These are phyloP conservation scores for Cryptomeria japonica DNA, from an alignment of 75 land plant genomes.

Conservation along the genomic window DNA sequence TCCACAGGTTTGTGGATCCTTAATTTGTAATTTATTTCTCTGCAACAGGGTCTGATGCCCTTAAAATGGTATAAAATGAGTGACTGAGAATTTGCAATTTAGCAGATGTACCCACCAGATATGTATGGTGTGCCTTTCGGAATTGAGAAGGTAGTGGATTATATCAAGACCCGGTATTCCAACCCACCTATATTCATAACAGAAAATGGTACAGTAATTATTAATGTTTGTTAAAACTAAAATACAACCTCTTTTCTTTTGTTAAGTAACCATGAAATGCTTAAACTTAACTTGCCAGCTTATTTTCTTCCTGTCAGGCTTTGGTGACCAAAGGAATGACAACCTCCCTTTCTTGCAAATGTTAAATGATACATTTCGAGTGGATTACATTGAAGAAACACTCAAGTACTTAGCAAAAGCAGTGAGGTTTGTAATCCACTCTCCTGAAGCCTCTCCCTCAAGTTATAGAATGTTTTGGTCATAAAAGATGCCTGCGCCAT, in stretches of 20 bases:
- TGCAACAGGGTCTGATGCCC: background rate
- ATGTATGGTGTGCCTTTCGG: constrained; percentile 50
- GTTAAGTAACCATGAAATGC: background rate
- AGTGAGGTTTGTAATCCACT: constrained; percentile 16
- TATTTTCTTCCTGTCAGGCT: constrained; percentile 17
- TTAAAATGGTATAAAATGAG: background rate
- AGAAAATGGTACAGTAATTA: constrained; percentile 55
- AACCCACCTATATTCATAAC: constrained; percentile 60
- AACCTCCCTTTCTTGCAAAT: constrained; percentile 10
- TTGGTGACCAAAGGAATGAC: constrained; percentile 13
- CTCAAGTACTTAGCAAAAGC: constrained; percentile 16
- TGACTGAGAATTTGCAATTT: background rate
- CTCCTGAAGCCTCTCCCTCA: background rate
- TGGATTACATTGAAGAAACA: constrained; percentile 13
- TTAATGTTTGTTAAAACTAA: background rate
- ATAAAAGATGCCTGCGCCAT: background rate
- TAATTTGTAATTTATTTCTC: background rate
- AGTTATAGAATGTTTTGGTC: background rate
- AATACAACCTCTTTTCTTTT: background rate
- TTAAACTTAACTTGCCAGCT: background rate
- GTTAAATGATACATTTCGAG: constrained; percentile 19
- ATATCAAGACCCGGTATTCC: constrained; percentile 55
- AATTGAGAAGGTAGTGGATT: constrained; percentile 40
- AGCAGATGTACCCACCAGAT: constrained; percentile 35
- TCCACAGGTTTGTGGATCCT: constrained; percentile 18